phyloP scores from a whole-genome alignment of 2,329 filamentous ascomycete genomes.

The Colletotrichum salicis region DNA sequence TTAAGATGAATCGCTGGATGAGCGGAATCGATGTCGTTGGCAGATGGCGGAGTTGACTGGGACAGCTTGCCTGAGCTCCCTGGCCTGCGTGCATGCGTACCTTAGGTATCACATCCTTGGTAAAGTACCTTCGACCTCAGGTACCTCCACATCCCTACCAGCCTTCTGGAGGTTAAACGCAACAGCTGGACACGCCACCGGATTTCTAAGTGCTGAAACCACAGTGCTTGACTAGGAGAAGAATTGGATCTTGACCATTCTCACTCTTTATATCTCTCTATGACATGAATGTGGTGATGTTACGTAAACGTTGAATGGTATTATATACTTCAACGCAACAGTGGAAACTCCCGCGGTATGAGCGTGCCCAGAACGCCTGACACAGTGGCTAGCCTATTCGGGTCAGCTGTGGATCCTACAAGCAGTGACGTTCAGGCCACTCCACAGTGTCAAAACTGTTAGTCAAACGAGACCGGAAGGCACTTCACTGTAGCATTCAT shows the following conservation, averaged over 20 bases:
- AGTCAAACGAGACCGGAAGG: background rate
- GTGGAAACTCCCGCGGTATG: background rate
- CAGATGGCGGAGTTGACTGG: background rate
- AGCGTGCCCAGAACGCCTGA: background rate
- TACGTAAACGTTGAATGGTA: background rate
- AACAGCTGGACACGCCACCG: background rate
- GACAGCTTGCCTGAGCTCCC: slow-evolving; percentile 12
- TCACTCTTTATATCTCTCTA: background rate
- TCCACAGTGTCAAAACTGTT: slow-evolving; percentile 5
- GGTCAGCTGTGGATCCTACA: background rate
- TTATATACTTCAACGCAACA: background rate
- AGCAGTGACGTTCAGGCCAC: background rate
- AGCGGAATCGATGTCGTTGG: background rate
- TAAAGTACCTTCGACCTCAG: background rate
- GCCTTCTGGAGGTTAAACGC: background rate
- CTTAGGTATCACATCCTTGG: background rate
- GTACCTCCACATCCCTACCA: background rate
- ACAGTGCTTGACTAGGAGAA: background rate
- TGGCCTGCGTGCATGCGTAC: background rate
- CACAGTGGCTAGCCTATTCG: background rate
- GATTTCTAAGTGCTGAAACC: background rate
- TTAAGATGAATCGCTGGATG: background rate
- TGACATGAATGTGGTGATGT: background rate
- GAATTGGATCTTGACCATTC: background rate
- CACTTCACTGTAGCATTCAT: background rate